phyloP scores from a whole-genome alignment of 441 rosid genomes.

The Mallotus japonicus region DNA sequence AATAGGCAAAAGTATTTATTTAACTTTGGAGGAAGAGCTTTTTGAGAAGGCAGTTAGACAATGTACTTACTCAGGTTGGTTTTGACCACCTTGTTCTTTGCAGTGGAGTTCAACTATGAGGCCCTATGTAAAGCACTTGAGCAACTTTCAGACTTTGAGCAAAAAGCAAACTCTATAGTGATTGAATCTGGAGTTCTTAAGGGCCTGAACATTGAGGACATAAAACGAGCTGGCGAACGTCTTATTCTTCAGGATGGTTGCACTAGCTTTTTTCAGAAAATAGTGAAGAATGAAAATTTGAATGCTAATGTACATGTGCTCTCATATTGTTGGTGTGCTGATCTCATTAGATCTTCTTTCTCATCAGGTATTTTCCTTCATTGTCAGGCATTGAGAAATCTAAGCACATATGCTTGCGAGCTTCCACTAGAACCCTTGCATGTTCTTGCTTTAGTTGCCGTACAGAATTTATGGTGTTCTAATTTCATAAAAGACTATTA shows the following conservation, averaged over 20 bases:
- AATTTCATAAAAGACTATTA: background rate
- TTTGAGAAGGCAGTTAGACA: constrained; percentile 14
- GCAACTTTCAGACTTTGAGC: constrained; percentile 72
- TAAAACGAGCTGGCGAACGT: constrained; percentile 74
- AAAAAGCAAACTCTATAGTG: constrained; percentile 73
- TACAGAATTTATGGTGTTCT: background rate
- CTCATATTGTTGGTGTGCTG: constrained; percentile 94
- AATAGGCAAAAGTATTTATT: background rate
- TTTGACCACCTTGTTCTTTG: constrained; percentile 20
- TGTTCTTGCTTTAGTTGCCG: background rate
- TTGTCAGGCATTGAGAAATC: background rate
- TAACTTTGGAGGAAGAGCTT: background rate
- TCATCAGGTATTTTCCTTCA: constrained; percentile 49
- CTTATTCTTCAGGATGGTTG: constrained; percentile 85
- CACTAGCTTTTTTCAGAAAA: constrained; percentile 56
- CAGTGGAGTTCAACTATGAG: constrained; percentile 71
- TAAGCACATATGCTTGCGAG: background rate
- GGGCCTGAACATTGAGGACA: constrained; percentile 81
- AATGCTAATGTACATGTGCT: constrained; percentile 62
- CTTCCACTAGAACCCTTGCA: background rate
- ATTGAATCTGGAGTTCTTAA: constrained; percentile 71
- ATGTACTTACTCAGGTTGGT: constrained; percentile 1
- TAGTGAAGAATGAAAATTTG: constrained; percentile 45
- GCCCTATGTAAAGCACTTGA: constrained; percentile 61
- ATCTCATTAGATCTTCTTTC: constrained; percentile 77